Percentiles rank a stretch among this genome's conserved stretches.
These are phyloP conservation scores for Phytopythium helicoides DNA, from an alignment of 352 stramenopile genomes.

Conservation along the genomic window DNA sequence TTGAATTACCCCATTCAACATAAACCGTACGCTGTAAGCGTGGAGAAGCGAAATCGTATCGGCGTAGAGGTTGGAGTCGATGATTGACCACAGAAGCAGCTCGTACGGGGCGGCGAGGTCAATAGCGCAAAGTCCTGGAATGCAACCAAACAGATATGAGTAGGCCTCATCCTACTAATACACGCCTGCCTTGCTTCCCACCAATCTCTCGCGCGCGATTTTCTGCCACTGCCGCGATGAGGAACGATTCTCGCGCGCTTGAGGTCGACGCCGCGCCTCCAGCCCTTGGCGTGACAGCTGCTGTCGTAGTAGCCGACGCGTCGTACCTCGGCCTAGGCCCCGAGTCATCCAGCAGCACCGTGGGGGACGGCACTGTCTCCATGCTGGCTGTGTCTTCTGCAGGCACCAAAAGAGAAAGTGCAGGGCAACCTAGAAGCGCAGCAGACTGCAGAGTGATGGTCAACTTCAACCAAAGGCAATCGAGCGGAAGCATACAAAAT, in stretches of 20 bases:
- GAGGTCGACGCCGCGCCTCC: conserved; percentile 13
- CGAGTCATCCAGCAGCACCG: too few relatives aligned
- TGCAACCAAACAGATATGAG: not conserved
- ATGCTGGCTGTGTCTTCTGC: too few relatives aligned
- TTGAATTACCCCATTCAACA: not conserved
- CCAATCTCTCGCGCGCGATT: conserved; percentile 61
- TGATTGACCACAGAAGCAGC: conserved; percentile 73
- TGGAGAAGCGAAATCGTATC: conserved; percentile 69
- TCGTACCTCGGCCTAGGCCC: not conserved
- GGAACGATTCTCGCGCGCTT: conserved; percentile 30
- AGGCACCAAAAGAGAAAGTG: too few relatives aligned
- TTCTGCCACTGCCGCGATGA: conserved; percentile 60
- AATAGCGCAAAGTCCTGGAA: conserved; percentile 62
- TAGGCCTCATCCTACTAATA: not conserved
- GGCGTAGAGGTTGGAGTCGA: conserved; percentile 74
- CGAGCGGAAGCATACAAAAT: too few relatives aligned
- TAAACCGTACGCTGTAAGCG: conserved; percentile 52
- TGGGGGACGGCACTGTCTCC: too few relatives aligned
- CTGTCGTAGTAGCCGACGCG: conserved; percentile 14
- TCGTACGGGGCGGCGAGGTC: conserved; percentile 71
- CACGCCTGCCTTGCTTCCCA: conserved; percentile 14
- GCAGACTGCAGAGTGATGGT: conserved; percentile 28
- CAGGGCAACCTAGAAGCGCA: too few relatives aligned
- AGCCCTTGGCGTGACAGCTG: conserved; percentile 11
- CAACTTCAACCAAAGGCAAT: conserved; percentile 29